Base-by-base conservation (phyloP, 495 filamentous ascomycete species). In the Thermochaetoides thermophila region DNA sequence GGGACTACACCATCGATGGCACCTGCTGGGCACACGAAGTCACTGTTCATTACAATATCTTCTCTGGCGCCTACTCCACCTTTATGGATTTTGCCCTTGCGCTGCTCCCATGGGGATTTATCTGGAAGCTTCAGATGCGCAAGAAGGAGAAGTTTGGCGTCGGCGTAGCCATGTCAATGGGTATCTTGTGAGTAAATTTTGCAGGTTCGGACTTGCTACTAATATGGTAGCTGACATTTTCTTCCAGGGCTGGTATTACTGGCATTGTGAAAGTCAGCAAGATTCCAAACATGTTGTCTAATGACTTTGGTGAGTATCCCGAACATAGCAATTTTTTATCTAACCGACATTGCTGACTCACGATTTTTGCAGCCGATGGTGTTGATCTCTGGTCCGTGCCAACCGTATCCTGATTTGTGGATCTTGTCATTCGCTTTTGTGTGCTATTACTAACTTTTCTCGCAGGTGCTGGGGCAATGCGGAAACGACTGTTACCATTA, bases 101-200 rank as follows among this genome's bases (percentile, higher is more conserved):
- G 4, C 7, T 48, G 5, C 29, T 56, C 12, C 48, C 48, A 4
- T 59, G 53, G 46, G 40, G 32, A 17, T 40, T 55, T 15, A 40
- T 57, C 1, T 47, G 39, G 42, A 38, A 27, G 5, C 32, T 49
- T 9, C 35, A 45, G 17, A 48, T 57, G 46, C 40, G 40, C 17
- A 45, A 28, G 23, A 43, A 42, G 16, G 53, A 55, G 39, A 50
- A 49, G 35, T 34, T 55, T 21, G 55, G 51, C 3, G 47, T 56
- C 8, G 40, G 38, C 12, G 17, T 56, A 12, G 53, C 48, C 2
- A 55, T 56, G 55, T 52, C 44, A 32, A 49, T 56, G 39, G 51
- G 50, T 7, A 23, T 50, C 13, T 47, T 55, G 53, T 56, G 22
- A 41, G 27, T 30, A n/a, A n/a, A n/a, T n/a, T n/a, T n/a, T n/a